These are phyloP conservation scores for Conticribra weissflogii DNA, from an alignment of 108 stramenopile species.

Conservation along the genomic window DNA sequence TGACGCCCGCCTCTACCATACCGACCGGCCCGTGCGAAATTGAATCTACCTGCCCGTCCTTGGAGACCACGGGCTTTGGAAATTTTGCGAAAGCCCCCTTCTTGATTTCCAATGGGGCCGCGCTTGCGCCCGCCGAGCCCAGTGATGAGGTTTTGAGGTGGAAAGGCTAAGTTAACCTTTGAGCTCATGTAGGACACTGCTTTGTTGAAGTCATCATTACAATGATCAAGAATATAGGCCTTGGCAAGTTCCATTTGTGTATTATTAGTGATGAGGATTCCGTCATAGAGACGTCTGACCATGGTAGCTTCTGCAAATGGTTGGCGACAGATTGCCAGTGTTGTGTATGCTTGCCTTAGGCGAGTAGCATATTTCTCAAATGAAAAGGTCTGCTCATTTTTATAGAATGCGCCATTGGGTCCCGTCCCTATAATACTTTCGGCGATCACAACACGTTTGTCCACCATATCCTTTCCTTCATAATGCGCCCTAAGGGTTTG, in stretches of 20 bases:
- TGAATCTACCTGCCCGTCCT: no score
- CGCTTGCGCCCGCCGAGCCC: background rate
- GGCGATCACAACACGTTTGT: no score
- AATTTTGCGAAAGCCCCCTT: background rate
- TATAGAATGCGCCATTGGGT: no score
- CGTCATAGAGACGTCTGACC: background rate
- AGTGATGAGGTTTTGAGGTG: background rate
- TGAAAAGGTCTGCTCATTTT: background rate
- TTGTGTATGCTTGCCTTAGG: background rate
- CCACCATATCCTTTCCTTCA: no score
- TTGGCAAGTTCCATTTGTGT: background rate
- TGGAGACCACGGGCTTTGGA: no score
- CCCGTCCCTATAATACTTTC: no score
- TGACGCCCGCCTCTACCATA: background rate
- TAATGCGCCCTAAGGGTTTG: no score
- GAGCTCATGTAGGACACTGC: background rate
- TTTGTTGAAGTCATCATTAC: background rate
- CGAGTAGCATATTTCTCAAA: background rate
- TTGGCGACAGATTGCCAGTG: background rate
- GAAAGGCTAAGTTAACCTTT: background rate
- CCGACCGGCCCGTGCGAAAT: no score
- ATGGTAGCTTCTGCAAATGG: background rate
- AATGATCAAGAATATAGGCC: background rate
- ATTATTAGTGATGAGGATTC: background rate
- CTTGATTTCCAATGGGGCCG: background rate